Evolutionary conservation across 805 yeast genomes (phyloP).

Genomic region (Ogataea kodamae): DNA sequence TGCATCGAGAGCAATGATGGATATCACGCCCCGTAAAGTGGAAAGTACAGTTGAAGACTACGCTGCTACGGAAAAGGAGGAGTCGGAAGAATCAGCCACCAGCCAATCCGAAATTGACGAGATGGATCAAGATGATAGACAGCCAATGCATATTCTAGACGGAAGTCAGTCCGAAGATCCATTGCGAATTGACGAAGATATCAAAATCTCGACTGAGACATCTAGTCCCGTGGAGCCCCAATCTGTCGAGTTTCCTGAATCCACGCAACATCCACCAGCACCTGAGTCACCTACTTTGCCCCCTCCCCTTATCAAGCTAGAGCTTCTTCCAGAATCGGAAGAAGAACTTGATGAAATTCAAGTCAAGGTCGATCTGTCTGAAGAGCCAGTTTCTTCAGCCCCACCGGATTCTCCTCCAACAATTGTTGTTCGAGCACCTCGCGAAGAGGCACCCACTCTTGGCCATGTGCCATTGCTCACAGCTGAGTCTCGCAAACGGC

Average conservation of each 20-base stretch:
- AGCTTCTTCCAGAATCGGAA: too few relatives aligned
- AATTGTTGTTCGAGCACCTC: slow-evolving; percentile 1
- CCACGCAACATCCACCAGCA: too few relatives aligned
- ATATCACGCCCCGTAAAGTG: slow-evolving; percentile 2
- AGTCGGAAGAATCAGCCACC: too few relatives aligned
- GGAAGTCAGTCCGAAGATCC: too few relatives aligned
- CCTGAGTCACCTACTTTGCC: too few relatives aligned
- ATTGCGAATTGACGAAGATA: not conserved
- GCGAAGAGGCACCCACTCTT: not conserved
- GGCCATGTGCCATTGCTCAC: slow-evolving; percentile 5
- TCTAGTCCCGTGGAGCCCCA: too few relatives aligned
- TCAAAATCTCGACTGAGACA: too few relatives aligned
- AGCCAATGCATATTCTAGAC: not conserved
- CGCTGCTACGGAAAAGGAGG: not conserved
- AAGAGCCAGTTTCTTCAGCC: not conserved
- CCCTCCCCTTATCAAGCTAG: too few relatives aligned
- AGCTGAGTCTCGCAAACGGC: not conserved
- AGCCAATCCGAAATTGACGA: not conserved
- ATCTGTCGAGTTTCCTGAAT: too few relatives aligned
- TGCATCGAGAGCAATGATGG: slow-evolving; percentile 1
- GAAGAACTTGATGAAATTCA: too few relatives aligned
- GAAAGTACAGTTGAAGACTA: not conserved
- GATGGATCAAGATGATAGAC: not conserved
- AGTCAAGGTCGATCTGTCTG: too few relatives aligned
- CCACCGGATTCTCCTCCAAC: not conserved